Evolutionary conservation across 2,329 filamentous ascomycete species (phyloP).

Genomic region (Dactylellina leptospora): DNA sequence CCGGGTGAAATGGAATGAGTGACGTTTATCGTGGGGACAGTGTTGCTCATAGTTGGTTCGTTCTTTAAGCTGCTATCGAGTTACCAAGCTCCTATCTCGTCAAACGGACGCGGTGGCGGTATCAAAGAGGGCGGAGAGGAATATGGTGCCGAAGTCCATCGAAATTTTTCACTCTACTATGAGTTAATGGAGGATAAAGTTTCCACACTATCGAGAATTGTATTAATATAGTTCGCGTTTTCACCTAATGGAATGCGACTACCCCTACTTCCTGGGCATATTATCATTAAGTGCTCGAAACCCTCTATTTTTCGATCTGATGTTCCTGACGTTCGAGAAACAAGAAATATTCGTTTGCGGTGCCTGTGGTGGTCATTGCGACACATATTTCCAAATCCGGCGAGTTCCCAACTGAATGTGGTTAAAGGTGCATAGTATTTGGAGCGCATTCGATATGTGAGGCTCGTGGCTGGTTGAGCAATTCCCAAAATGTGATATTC

Average conservation of each 20-base stretch:
- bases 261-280: no score
- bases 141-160: no score
- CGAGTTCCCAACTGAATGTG: not conserved
- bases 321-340: not conserved
- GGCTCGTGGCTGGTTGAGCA: not conserved
- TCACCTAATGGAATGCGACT: no score
- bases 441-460: not conserved
- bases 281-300: no score
- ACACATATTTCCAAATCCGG: constrained; percentile 24
- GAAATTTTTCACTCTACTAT: no score
- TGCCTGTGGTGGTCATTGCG: not conserved
- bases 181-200: no score
- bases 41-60: not conserved
- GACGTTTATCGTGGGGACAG: not conserved
- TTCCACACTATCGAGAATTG: no score
- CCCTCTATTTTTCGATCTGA: not conserved
- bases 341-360: constrained; percentile 35
- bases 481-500: not conserved
- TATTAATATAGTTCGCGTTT: no score
- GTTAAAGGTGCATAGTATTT: not conserved
- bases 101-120: no score
- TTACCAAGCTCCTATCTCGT: no score
- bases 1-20: not conserved
- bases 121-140: no score
- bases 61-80: no score